Percentiles rank a stretch among this genome's conserved stretches.
phyloP scores from a whole-genome alignment of 345 rosid genomes.

The Limnanthes douglasii region DNA sequence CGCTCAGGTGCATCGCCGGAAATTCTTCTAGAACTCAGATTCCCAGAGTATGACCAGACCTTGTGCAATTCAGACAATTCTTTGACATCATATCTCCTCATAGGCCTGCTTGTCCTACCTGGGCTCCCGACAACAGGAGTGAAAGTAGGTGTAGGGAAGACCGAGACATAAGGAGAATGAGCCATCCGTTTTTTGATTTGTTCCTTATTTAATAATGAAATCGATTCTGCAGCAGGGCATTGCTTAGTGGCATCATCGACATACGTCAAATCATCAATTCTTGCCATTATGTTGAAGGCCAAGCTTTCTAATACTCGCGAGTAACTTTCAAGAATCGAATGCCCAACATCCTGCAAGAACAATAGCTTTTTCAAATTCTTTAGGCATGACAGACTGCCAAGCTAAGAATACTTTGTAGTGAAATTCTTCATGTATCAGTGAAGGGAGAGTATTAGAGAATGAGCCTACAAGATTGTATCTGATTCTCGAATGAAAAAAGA shows the following conservation, averaged over 20 bases:
- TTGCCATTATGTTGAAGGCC: conserved; percentile 97
- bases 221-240: conserved; percentile 43
- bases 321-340: conserved; percentile 92
- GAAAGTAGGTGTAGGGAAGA: conserved; percentile 59
- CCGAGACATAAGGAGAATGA: conserved; percentile 49
- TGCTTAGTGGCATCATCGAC: conserved; percentile 63
- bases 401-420: no score
- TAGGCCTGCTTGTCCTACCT: conserved; percentile 24
- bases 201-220: conserved; percentile 39
- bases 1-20: conserved; percentile 74
- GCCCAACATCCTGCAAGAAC: conserved; percentile 79
- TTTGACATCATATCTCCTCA: conserved; percentile 20
- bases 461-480: no score
- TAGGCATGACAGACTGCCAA: neutral
- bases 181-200: conserved; percentile 65
- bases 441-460: no score
- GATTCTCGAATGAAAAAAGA: no score
- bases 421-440: no score
- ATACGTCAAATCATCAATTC: conserved; percentile 86
- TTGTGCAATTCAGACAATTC: conserved; percentile 36
- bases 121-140: conserved; percentile 49
- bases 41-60: conserved; percentile 71
- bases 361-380: neutral
- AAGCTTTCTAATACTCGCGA: conserved; percentile 97
- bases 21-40: conserved; percentile 47